Percentiles rank a stretch among this genome's conserved stretches.
These are phyloP conservation scores for Gossypium thurberi DNA, from an alignment of 345 rosid genomes.

Conservation along the genomic window DNA sequence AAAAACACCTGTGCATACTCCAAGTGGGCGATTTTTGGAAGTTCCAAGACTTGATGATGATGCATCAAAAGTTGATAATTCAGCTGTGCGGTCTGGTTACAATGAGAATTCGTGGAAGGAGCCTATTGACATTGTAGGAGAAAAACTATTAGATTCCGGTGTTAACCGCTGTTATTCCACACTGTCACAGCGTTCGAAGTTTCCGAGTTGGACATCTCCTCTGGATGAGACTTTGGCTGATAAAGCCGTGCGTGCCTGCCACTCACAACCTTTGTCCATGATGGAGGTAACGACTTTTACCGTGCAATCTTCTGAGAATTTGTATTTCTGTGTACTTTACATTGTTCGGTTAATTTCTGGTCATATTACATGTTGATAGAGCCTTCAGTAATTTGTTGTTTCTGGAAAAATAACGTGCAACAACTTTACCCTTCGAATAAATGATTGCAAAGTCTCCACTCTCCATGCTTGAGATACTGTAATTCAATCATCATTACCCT, in stretches of 20 bases:
- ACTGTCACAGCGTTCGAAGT: constrained; percentile 58
- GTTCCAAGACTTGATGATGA: constrained; percentile 31
- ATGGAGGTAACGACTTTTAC: constrained; percentile 47
- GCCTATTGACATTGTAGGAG: constrained; percentile 31
- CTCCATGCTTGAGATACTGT: not conserved
- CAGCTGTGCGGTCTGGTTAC: constrained; percentile 32
- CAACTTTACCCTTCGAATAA: not conserved
- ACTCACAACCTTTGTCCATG: constrained; percentile 77
- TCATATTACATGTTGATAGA: not conserved
- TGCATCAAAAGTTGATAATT: constrained; percentile 34
- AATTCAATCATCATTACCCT: not conserved
- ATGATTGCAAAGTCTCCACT: not conserved
- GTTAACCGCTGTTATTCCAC: constrained; percentile 77
- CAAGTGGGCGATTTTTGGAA: constrained; percentile 32
- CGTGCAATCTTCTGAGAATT: not conserved
- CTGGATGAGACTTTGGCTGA: constrained; percentile 41
- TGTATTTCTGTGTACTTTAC: not conserved
- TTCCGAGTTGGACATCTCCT: constrained; percentile 43
- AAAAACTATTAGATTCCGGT: constrained; percentile 39
- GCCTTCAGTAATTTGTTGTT: not conserved
- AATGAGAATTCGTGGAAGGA: constrained; percentile 30
- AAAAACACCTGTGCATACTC: not conserved
- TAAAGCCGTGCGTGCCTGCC: constrained; percentile 67
- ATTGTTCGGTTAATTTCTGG: not conserved
- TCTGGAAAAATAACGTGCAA: not conserved